Evolutionary conservation across 805 yeast species (phyloP), one percentile per base, ranked within the genome.

Genomic region (Komagataella pastoris): DNA sequence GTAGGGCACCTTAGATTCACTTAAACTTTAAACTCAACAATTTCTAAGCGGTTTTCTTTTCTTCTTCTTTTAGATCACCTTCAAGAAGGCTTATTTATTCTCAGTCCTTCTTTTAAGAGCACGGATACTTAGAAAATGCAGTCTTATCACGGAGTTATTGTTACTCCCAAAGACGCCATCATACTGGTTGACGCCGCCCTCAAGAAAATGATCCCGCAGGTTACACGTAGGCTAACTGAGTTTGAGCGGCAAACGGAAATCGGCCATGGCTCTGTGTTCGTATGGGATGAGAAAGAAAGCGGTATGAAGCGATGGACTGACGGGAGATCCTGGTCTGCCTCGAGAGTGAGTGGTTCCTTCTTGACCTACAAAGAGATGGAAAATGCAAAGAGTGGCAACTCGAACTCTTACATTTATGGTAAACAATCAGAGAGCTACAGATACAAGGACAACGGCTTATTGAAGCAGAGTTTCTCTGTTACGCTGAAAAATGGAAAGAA

Each of bases 251-350:
- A 54, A 10, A 62, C 68, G 24, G 64, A 66, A 18, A 82, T 85
- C 46, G 64, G 65, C 18, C 71, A 80, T 7, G 88, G 88, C 3
- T 72, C 81, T 2, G 75, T 84, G 2, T 84, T 79, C 58, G 76
- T 83, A 7, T 84, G 89, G 89, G 83, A 80, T 61, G 90, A 84
- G 61, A 68, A 73, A 12, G 82, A 79, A 57, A 79, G 86, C 47
- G 84, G 81, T 17, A 82, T 85, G 80, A 75, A 80, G 55, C 67
- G 90, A 24, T 84, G 91, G 90, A 84, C 90, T 1, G 91, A 84
- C 59, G 88, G 90, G 17, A 75, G 76, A 55, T 72, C 75, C 40
- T 84, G 91, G 90, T 72, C 80, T 53, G 86, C 89, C 2, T 79
- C 85, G 0, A 71, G 88, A 53, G 88, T 85, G 1, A 72, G 74